These are phyloP conservation scores for Xylaria sp. DNA, from an alignment of 2,329 filamentous ascomycete species.

Conservation along the genomic window DNA sequence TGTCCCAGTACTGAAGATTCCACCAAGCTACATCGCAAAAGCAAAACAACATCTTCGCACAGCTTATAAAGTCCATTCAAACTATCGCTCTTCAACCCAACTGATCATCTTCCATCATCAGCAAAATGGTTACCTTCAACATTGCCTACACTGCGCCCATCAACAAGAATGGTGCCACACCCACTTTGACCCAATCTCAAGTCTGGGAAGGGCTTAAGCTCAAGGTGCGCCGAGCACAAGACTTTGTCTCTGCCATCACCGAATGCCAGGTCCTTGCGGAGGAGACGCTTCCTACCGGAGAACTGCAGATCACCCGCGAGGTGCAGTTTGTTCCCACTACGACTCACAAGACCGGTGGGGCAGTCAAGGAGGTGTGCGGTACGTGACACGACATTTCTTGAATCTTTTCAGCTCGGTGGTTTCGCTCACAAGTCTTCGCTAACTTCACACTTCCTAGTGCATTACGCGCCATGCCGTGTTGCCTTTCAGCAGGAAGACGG, in stretches of 20 bases:
- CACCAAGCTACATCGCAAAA: constrained; percentile 11
- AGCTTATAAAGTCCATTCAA: not conserved
- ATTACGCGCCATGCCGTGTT: constrained; percentile 49
- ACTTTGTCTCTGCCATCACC: constrained; percentile 53
- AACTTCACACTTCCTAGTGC: constrained; percentile 28
- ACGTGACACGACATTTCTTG: constrained; percentile 9
- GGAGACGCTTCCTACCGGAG: constrained; percentile 39
- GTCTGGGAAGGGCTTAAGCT: constrained; percentile 52
- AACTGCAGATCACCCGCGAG: constrained; percentile 46
- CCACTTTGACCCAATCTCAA: constrained; percentile 47
- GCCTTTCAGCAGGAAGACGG: constrained; percentile 53
- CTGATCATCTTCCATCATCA: not conserved
- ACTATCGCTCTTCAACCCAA: not conserved
- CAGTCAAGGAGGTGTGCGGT: constrained; percentile 48
- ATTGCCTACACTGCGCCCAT: constrained; percentile 51
- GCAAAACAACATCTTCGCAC: not conserved
- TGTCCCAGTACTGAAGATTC: not conserved
- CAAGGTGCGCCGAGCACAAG: constrained; percentile 51
- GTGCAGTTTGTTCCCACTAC: constrained; percentile 46
- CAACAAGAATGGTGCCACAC: constrained; percentile 49
- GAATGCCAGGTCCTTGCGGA: constrained; percentile 49
- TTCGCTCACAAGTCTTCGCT: not conserved
- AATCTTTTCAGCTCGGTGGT: not conserved
- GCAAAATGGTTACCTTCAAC: constrained; percentile 51
- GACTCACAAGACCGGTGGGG: constrained; percentile 2